Base-by-base conservation (phyloP, 1,284 basidiomycete species). In the Ganoderma resinaceum region DNA sequence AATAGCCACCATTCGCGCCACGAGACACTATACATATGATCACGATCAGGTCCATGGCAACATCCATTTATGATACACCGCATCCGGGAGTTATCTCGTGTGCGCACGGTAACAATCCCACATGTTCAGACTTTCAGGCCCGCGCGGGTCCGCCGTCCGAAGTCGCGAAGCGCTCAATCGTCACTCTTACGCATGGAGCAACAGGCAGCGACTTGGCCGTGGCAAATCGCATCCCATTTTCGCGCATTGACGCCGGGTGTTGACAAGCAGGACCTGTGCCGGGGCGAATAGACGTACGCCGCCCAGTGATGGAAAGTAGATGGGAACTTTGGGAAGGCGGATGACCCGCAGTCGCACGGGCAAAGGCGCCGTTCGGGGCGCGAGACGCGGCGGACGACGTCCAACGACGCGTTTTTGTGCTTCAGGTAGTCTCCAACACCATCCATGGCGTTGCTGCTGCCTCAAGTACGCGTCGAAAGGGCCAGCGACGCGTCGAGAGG, bases 401-500 rank as follows among this genome's bases (percentile, higher is more conserved):
- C 35, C 59, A 9, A 8, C 42, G 61, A 67, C 69, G 69, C 67
- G 69, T 70, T 59, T 61, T 52, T 31, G 62, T 40, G 33, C 12
- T 40, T 20, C 16, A 14, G 18, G 37, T 31, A 37, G 16, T 40
- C 46, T 35, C n/a, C n/a, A 23, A 35, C 5, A 38, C 43, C 38
- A 53, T 43, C 37, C 11, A 12, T 49, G 18, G 38, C 23, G 26
- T 1, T 1, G 31, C 12, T 9, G 3, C 29, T n/a, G 26, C n/a
- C 31, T 18, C 46, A 9, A 49, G 38, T 37, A 70, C 71, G 66
- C 68, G 71, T 70, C 60, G 16, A 60, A 40, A 8, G 37, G 35
- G 29, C 20, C 37, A 16, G 57, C 40, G 63, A 73, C 72, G 72
- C 72, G 72, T 73, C 72, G 66, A 33, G 53, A 11, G 49, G 29